These are phyloP conservation scores for Bipolaris cookei DNA, from an alignment of 2,329 filamentous ascomycete genomes.

Conservation along the genomic window DNA sequence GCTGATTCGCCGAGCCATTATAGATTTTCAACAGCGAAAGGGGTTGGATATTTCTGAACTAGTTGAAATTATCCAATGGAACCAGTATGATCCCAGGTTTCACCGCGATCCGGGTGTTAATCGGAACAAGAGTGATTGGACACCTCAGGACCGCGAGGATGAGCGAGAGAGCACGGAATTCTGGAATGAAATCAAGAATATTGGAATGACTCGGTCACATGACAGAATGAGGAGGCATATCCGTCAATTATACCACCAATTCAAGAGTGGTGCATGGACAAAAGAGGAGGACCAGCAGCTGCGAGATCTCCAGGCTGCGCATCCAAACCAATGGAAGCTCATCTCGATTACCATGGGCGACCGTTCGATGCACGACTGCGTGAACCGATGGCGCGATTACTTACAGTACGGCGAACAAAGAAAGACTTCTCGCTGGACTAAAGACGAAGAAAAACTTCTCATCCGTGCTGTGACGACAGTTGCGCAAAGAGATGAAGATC, in stretches of 20 bases:
- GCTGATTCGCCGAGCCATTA: slow-evolving; percentile 31
- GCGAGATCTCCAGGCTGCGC: slow-evolving; percentile 53
- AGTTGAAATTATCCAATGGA: slow-evolving; percentile 32
- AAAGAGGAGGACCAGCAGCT: slow-evolving; percentile 65
- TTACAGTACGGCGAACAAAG: slow-evolving; percentile 63
- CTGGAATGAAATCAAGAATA: slow-evolving; percentile 42
- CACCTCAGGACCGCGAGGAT: slow-evolving; percentile 7
- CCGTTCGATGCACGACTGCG: slow-evolving; percentile 68
- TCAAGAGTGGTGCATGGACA: slow-evolving; percentile 67
- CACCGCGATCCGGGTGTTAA: neutral
- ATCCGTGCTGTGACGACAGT: slow-evolving; percentile 62
- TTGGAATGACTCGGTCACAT: slow-evolving; percentile 41
- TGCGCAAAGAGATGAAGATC: slow-evolving; percentile 53
- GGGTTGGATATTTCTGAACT: slow-evolving; percentile 22
- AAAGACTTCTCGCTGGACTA: slow-evolving; percentile 64
- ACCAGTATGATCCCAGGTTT: neutral
- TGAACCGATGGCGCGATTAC: slow-evolving; percentile 74
- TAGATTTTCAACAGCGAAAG: slow-evolving; percentile 28
- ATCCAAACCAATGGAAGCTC: slow-evolving; percentile 65
- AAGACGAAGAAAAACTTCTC: slow-evolving; percentile 65
- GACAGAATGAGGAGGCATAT: slow-evolving; percentile 53
- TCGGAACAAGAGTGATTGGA: slow-evolving; percentile 2
- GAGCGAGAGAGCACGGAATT: slow-evolving; percentile 29
- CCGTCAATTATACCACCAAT: slow-evolving; percentile 71
- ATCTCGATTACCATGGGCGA: slow-evolving; percentile 67